phyloP scores from a whole-genome alignment of 2,329 filamentous ascomycete species.

The Colletotrichum destructivum region DNA sequence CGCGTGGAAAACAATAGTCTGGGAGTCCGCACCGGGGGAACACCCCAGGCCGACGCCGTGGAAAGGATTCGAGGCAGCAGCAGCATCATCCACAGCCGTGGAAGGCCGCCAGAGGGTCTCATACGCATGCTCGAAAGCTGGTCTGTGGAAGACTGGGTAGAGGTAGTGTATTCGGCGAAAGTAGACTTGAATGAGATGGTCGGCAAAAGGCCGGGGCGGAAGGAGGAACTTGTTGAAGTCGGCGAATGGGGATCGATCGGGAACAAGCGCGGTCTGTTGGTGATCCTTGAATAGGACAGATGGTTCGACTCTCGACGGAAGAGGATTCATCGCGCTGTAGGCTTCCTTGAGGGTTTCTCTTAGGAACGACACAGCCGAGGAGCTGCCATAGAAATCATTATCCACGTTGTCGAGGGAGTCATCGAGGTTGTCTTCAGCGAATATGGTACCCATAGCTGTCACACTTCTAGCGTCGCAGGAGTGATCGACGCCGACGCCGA shows the following conservation, averaged over 20 bases:
- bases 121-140: constrained; percentile 58
- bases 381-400: constrained; percentile 55
- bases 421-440: constrained; percentile 50
- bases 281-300: not conserved
- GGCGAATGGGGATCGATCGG: constrained; percentile 36
- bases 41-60: constrained; percentile 53
- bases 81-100: constrained; percentile 6
- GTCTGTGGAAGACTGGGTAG: constrained; percentile 60
- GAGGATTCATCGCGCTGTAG: constrained; percentile 47
- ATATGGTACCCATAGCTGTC: constrained; percentile 56
- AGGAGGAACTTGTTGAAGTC: constrained; percentile 51
- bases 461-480: constrained; percentile 44
- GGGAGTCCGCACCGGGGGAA: constrained; percentile 44
- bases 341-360: constrained; percentile 58
- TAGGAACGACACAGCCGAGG: constrained; percentile 57
- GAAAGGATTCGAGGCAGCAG: not conserved
- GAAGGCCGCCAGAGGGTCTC: constrained; percentile 54
- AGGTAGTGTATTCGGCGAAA: constrained; percentile 58
- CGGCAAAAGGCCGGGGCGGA: constrained; percentile 57
- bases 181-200: constrained; percentile 57
- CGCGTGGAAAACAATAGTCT: constrained; percentile 57
- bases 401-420: constrained; percentile 39
- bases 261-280: constrained; percentile 4
- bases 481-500: constrained; percentile 31
- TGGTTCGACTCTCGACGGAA: not conserved